Base-by-base conservation (phyloP, 73 alveolate genomes). In the Paramecium sexaurelia region DNA sequence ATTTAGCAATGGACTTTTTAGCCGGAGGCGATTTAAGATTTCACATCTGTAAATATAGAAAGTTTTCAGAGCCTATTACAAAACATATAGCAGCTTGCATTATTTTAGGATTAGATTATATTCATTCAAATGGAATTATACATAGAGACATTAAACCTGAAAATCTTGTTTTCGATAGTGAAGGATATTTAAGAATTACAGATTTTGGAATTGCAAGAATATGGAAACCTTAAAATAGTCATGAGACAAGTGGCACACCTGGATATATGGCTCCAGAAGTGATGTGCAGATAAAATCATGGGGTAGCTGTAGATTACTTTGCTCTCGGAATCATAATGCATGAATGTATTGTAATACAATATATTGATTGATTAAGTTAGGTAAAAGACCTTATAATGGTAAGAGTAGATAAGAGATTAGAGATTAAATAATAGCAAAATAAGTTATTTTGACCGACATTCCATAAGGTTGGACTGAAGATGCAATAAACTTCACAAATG, bases 61-160 rank as follows among this genome's bases (percentile, higher is more conserved):
- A 94, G 69, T 98, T 98, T 85, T 94, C 96, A 8, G 99, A 98
- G 92, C 96, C 87, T 0, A 32, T 55, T 11, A 75, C 95, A 67
- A 51, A 93, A 55, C 95, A 95, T 85, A 91, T 98, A 13, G 84
- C 97, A 24, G 97, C 95, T 9, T 93, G 97, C 51, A 57, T 96
- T 7, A 68, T 96, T 6, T 27, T 91, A 7, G 97, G 97, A 26
- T 92, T 96, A 27, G 99, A 97, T 56, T 97, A 98, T 73, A 94
- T 98, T 93, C 99, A 98, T 91, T 91, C 75, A 43, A 96, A 98
- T 56, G 94, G 96, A 47, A 94, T 97, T 11, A 96, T 98, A 19
- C 99, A 98, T 90, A 91, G 99, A 92, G 99, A 98, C 82, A 96
- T 98, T 22, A 98, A 98, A 91, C 99, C 99, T 36, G 99, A 98